Base-by-base conservation (phyloP, 2,329 filamentous ascomycete genomes). In the Akanthomyces lecanii region DNA sequence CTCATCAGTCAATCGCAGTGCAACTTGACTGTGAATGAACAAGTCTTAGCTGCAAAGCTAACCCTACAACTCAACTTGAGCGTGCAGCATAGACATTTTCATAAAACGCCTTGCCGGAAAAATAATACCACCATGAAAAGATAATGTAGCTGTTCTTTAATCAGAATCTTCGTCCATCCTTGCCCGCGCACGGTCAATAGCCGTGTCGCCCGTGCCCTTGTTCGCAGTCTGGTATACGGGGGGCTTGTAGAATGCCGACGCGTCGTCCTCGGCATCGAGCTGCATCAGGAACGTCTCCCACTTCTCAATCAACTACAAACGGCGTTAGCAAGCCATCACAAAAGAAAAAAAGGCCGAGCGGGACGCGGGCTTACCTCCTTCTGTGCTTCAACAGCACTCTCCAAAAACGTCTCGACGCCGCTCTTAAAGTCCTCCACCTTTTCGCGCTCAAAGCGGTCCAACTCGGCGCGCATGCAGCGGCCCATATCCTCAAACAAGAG, bases 351-450 rank as follows among this genome's bases (percentile, higher is more conserved):
- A 21, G 18, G 8, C 7, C 1, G 11, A 47, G 16, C 45, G 3
- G 42, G 2, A 47, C 48, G 38, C 21, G 53, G 59, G 76, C 85
- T 76, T 74, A 95, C 94, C 88, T 99, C 95, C 78, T 99, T 99
- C 79, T 99, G 95, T 62, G 94, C 95, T 77, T 99, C 95, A 4
- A 99, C 92, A 4, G 95, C 92, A 71, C 95, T 93, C 80, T 99
- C 95, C 69, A 99, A 77, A 77, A 97, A 99, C 1, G 95, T 99
- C 79, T 99, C 95, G 2, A 99, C 93, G 0, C 93, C 94, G 66
- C 90, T 95, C 82, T 99, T 99, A 77, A 99, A 99, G 74, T 99
- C 95, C 74, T 99, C 95, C 3, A 99, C 95, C 81, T 99, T 99
- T 77, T 99, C 95, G 70, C 85, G 86, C 78, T 99, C 95, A 71